Base-by-base conservation (phyloP, 2,329 filamentous ascomycete genomes). In the Apiospora malaysiana region DNA sequence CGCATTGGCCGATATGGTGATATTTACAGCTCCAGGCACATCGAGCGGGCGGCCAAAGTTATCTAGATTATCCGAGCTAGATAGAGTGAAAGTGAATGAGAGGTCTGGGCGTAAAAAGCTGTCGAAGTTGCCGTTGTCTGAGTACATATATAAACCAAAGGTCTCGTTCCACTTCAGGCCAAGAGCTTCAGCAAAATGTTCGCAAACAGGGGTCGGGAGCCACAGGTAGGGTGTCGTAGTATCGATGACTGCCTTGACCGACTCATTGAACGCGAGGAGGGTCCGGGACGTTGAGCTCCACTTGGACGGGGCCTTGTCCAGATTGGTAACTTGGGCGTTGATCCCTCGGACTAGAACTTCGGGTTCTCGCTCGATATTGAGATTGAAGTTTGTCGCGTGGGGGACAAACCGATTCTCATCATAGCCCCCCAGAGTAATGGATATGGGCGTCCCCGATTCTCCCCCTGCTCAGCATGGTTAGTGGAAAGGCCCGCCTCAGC, bases 361-460 rank as follows among this genome's bases (percentile, higher is more conserved):
- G 45, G 90, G 88, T 68, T 89, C 85, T 75, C 89, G 86, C 65
- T 86, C 83, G 21, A 84, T 82, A 59, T 89, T 82, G 47, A 91
- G 79, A 66, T 82, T 85, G 78, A 94, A 94, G 1, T 83, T 84
- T 16, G 85, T 83, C 69, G 90, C 82, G 77, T 94, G 92, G 1
- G 85, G 81, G 43, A 88, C 82, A 71, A 92, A 89, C 59, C 91
- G 87, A 59, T 87, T 86, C 16, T 84, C 79, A 77, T 94, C 92
- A 77, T 91, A 93, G 40, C 93, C 92, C 27, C 93, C 92, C 12
- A 94, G 82, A 0, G 90, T 92, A 65, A 94, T 80, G 42, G 89
- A 91, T 47, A 85, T 84, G 12, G 87, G 85, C 10, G 82, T 81
- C 67, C 85, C 84, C 43, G 75, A 76, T 32, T 71, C 75, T 75